Conservation (phyloP, 495 filamentous ascomycete genomes). For the Sporormia fimetaria region DNA sequence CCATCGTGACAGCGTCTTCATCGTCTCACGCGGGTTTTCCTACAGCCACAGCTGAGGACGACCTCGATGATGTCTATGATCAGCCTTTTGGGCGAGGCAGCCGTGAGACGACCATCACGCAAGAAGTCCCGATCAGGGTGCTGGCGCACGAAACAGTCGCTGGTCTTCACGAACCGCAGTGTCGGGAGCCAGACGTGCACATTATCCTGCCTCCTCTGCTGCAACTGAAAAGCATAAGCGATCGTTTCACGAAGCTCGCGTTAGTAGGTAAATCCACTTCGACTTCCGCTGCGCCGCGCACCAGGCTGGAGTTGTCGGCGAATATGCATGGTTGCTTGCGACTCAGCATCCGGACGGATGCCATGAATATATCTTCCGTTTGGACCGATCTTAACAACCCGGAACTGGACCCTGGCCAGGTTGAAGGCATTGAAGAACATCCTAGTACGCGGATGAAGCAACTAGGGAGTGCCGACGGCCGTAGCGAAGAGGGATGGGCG, state of each 20-base stretch:
- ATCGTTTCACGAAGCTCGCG: slow-evolving; percentile 81
- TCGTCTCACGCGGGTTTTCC: slow-evolving; percentile 18
- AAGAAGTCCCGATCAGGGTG: slow-evolving; percentile 88
- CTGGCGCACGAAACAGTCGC: slow-evolving; percentile 68
- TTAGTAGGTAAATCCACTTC: slow-evolving; percentile 21
- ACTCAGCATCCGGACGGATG: slow-evolving; percentile 64
- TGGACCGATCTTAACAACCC: slow-evolving; percentile 82
- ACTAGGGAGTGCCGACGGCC: slow-evolving; percentile 34
- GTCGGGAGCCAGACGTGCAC: slow-evolving; percentile 86
- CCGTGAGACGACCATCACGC: slow-evolving; percentile 81
- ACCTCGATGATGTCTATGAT: slow-evolving; percentile 7
- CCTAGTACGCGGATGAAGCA: slow-evolving; percentile 60
- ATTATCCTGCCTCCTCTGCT: slow-evolving; percentile 74
- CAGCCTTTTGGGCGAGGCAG: slow-evolving; percentile 42
- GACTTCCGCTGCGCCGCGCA: slow-evolving; percentile 29
- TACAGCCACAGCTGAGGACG: slow-evolving; percentile 13
- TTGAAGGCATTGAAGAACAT: slow-evolving; percentile 53
- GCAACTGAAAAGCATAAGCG: slow-evolving; percentile 80
- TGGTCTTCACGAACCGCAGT: slow-evolving; percentile 76
- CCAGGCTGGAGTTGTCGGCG: slow-evolving; percentile 68
- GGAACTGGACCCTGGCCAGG: slow-evolving; percentile 61
- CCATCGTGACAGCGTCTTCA: slow-evolving; percentile 44
- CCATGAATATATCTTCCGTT: slow-evolving; percentile 63
- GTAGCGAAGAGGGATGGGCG: slow-evolving; percentile 64
- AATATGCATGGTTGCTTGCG: slow-evolving; percentile 84